phyloP scores from a whole-genome alignment of 2,329 filamentous ascomycete genomes.

The Ploettnerulaceae sp. region DNA sequence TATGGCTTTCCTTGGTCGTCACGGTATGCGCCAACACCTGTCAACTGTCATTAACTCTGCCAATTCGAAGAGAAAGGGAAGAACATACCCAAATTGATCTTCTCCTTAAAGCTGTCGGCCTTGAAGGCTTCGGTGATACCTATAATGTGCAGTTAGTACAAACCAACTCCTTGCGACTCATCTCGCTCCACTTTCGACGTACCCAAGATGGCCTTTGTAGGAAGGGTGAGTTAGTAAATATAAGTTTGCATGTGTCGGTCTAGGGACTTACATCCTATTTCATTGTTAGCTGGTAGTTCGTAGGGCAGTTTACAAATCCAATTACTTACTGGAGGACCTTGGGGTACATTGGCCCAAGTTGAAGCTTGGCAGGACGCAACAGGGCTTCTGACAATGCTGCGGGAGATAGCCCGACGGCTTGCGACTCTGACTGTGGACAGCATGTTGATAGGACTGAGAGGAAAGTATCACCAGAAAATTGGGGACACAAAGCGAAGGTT shows the following conservation, averaged over 20 bases:
- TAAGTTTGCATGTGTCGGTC: conserved; percentile 30
- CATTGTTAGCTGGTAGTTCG: conserved; percentile 18
- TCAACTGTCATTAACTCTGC: conserved; percentile 18
- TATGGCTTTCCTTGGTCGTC: conserved; percentile 98
- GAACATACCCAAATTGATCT: conserved; percentile 87
- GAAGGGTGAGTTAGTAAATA: conserved; percentile 30
- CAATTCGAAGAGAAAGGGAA: conserved; percentile 4
- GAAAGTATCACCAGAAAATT: neutral
- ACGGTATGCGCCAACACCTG: conserved; percentile 94
- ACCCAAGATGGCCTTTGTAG: conserved; percentile 68
- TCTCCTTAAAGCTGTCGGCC: conserved; percentile 86
- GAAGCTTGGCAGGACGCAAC: conserved; percentile 43
- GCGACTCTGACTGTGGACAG: conserved; percentile 51
- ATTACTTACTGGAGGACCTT: conserved; percentile 82
- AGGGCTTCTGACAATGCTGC: conserved; percentile 24
- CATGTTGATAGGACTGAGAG: conserved; percentile 40
- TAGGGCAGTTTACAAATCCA: conserved; percentile 7
- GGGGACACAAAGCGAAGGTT: conserved; percentile 2
- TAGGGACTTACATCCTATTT: conserved; percentile 36
- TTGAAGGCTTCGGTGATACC: conserved; percentile 99
- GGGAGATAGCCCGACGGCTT: conserved; percentile 42
- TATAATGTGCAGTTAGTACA: conserved; percentile 37
- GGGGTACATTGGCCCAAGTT: conserved; percentile 84
- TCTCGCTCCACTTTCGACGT: conserved; percentile 35
- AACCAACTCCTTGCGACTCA: conserved; percentile 17